Base-by-base conservation (phyloP, 2,329 filamentous ascomycete genomes). In the Fusarium oxysporum region DNA sequence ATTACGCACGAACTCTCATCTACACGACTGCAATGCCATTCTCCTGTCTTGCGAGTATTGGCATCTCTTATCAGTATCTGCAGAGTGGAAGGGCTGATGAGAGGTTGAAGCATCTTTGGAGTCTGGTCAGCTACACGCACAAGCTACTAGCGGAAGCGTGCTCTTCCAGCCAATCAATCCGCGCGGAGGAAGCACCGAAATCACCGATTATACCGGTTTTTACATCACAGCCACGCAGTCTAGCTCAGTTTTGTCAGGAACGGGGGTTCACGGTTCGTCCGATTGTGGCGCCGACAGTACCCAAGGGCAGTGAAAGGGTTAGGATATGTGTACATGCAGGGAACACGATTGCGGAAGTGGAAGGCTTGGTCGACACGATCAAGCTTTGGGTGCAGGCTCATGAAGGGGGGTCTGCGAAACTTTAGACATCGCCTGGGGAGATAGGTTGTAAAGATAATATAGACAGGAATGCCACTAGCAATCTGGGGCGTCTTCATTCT, bases 1-100 rank as follows among this genome's bases (percentile, higher is more conserved):
- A 95, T 77, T 94, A 94, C 76, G 92, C 92, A 1, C 88, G 92
- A n/a, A 90, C 88, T 4, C 82, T 94, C 45, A 93, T 94, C 61
- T 95, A 93, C 79, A 93, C 92, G 0, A 94, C 92, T 0, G 91
- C 91, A 35, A 86, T 93, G 82, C 86, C 89, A 0, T 89, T 89
- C 44, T 88, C 91, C 0, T 85, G 87, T 4, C 84, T 93, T 3
- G 87, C 87, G 0, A 86, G 87, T 19, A 90, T 93, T 58, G 82
- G 85, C 45, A 84, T 87, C 1, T 85, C 86, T 0, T 92, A 92
- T 75, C 83, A 86, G 12, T 85, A 90, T 37, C 81, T 93, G n/a
- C 78, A 77, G 13, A 79, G 81, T 4, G 89, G 88, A 1, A 78
- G 82, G 37, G 89, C 87, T 0, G 84, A 87, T 19, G 37, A 54